Evolutionary conservation across 1,139 yeast species (phyloP), one percentile per base, ranked within the genome.

Genomic region (Meyerozyma guilliermondii): DNA sequence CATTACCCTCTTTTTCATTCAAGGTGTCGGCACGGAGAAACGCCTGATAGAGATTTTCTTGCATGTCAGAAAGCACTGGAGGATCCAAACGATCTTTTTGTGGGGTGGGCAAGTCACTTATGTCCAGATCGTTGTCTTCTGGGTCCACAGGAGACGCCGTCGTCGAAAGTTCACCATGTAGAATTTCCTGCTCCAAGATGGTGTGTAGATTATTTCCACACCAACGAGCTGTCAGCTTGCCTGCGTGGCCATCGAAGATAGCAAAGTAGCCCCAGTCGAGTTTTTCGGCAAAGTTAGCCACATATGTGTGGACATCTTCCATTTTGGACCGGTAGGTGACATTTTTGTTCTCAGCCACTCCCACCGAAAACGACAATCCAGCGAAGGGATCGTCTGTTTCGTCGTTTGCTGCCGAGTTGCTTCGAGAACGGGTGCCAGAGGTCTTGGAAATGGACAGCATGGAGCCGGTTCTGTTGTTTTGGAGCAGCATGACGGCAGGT

Each of bases 161-260:
- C 56, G 58, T 4, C 52, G 54, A 7, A 49, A 40, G 39, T 44
- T 45, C 16, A 46, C 45, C 10, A 36, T 45, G 47, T 34, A 59
- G 50, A 16, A 86, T 74, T 48, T 75, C 78, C 38, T 71, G 71
- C 46, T 79, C 86, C 41, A 86, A 60, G 40, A 83, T 59, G n/a
- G 72, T 62, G 60, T 92, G 98, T 47, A 92, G 65, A 53, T 87
- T 80, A 49, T 88, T 83, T 0, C 97, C 95, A 66, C 98, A 89
- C 95, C 96, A 92, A 53, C 94, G 81, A 2, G 98, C 96, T 8
- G 95, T 84, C 51, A 82, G 88, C 47, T 83, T 80, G 14, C 99
- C 99, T 3, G 98, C 98, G 65, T 92, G 99, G 11, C 99, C 99
- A 63, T 92, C 99, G 63, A 89, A 92, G 4, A 92, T 77, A 13